A percentile compares a stretch with the other conserved stretches of the same genome.
Conservation (phyloP, 495 filamentous ascomycete species). For the Immersiella caudata region DNA sequence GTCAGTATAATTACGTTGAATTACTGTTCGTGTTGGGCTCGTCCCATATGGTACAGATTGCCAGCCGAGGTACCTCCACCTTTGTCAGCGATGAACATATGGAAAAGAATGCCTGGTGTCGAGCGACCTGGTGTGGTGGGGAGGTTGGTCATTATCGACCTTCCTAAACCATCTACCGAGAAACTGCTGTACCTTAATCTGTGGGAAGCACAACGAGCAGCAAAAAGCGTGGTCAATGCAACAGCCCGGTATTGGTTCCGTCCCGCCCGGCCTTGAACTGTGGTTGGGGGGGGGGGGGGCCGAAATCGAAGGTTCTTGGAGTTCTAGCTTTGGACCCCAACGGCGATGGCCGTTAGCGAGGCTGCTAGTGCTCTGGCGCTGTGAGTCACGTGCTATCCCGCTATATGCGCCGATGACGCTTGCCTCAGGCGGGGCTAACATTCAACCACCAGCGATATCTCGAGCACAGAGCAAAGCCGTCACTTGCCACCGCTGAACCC, state of each 20-base stretch:
- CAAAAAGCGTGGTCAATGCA: not conserved
- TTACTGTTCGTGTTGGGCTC: not conserved
- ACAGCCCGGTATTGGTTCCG: slow-evolving; percentile 16
- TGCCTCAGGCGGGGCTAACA: not conserved
- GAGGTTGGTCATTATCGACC: not conserved
- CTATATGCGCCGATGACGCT: slow-evolving; percentile 3
- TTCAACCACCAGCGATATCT: not conserved
- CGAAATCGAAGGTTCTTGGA: not conserved
- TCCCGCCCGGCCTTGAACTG: not conserved
- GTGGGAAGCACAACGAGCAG: not conserved
- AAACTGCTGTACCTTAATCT: not conserved
- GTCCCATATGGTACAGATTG: not conserved
- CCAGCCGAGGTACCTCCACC: not conserved
- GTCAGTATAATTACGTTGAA: not conserved
- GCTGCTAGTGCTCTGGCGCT: not conserved
- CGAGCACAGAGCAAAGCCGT: not conserved
- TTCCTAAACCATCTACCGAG: slow-evolving; percentile 22
- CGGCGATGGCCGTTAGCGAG: not conserved
- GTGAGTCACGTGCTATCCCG: not conserved
- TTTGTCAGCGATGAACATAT: not conserved
- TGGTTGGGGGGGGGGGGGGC: not conserved
- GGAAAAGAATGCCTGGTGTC: not conserved
- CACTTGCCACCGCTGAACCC: not conserved
- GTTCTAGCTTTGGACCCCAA: slow-evolving; percentile 1
- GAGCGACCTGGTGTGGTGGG: not conserved